Percentiles rank a stretch among this genome's conserved stretches.
These are phyloP conservation scores for Boletus putidus DNA, from an alignment of 1,284 basidiomycete genomes.

Conservation along the genomic window DNA sequence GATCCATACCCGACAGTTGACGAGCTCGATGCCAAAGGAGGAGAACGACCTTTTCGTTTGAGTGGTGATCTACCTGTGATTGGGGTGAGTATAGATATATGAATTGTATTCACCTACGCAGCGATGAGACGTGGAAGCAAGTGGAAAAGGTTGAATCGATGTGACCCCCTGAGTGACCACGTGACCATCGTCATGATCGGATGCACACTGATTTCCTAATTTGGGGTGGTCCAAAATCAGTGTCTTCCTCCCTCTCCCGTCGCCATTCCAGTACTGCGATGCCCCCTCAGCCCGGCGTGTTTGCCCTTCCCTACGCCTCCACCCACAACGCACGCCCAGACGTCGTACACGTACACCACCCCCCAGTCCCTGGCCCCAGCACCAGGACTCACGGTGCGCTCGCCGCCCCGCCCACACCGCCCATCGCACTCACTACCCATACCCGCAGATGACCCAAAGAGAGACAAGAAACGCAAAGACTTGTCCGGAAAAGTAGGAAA, in stretches of 20 bases:
- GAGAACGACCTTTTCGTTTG: neutral
- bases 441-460: slow-evolving; percentile 45
- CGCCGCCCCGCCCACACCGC: neutral
- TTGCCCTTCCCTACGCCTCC: slow-evolving; percentile 48
- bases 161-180: slow-evolving; percentile 8
- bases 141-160: too few species aligned
- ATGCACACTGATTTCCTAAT: slow-evolving; percentile 16
- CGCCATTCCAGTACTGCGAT: slow-evolving; percentile 30
- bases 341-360: slow-evolving; percentile 36
- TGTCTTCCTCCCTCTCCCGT: neutral
- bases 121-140: too few species aligned
- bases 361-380: slow-evolving; percentile 42
- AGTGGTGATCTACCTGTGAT: too few species aligned
- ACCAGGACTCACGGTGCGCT: slow-evolving; percentile 42
- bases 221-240: slow-evolving; percentile 17
- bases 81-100: too few species aligned
- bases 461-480: slow-evolving; percentile 66
- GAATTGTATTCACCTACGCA: too few species aligned
- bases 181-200: slow-evolving; percentile 32
- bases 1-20: neutral
- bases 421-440: slow-evolving; percentile 6
- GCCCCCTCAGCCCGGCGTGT: slow-evolving; percentile 57
- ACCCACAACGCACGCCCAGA: slow-evolving; percentile 44
- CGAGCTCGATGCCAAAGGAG: neutral
- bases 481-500: slow-evolving; percentile 65